phyloP scores from a whole-genome alignment of 768 basidiomycete genomes.

The Fomitopsis serialis region DNA sequence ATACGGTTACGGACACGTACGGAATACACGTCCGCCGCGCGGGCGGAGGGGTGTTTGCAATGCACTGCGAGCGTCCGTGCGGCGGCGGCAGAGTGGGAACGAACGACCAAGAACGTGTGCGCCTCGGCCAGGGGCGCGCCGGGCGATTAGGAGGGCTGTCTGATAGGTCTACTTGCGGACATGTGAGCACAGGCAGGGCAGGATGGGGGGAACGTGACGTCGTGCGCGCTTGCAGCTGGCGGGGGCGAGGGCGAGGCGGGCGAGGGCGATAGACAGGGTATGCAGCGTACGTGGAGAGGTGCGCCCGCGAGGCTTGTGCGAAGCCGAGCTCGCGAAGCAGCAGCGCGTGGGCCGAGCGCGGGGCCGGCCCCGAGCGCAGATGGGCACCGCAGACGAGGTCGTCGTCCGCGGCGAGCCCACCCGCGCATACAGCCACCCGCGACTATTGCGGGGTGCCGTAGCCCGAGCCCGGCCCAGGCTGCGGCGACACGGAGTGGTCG shows the following conservation, averaged over 20 bases:
- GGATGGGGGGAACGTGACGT: not conserved
- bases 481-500: constrained; percentile 24
- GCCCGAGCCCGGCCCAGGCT: constrained; percentile 27
- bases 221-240: not conserved
- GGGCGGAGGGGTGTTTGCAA: not conserved
- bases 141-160: not conserved
- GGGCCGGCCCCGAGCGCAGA: not conserved
- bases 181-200: not conserved
- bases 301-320: not conserved
- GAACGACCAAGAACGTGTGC: not conserved
- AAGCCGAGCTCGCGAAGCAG: not conserved
- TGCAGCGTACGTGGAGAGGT: not conserved
- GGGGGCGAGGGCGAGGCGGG: too few relatives aligned
- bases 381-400: not conserved
- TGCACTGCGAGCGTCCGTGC: not conserved
- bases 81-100: not conserved
- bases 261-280: too few relatives aligned
- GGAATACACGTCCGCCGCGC: not conserved
- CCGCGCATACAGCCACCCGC: not conserved
- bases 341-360: not conserved
- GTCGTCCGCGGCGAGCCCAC: not conserved
- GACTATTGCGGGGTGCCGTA: constrained; percentile 26
- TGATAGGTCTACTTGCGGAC: not conserved
- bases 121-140: not conserved
- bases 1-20: not conserved